Percentiles rank a stretch among this genome's conserved stretches.
These are phyloP conservation scores for Atkinsonella texensis DNA, from an alignment of 2,329 filamentous ascomycete genomes.

Conservation along the genomic window DNA sequence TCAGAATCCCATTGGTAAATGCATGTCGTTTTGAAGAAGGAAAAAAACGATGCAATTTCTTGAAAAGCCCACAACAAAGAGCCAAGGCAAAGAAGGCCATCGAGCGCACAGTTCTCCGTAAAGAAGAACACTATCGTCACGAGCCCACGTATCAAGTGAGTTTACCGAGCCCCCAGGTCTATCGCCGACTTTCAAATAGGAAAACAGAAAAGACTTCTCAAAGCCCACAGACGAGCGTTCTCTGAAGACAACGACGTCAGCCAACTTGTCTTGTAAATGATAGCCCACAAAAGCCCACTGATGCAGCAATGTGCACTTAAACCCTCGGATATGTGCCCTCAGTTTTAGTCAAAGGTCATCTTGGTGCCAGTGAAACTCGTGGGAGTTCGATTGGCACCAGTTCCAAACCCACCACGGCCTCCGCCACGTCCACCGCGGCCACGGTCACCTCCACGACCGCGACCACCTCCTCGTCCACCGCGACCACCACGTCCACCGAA, in stretches of 20 bases:
- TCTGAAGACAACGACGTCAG: slow-evolving; percentile 14
- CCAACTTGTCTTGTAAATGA: slow-evolving; percentile 36
- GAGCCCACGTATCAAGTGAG: slow-evolving; percentile 25
- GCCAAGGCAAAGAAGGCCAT: slow-evolving; percentile 18
- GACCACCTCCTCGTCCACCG: slow-evolving; percentile 33
- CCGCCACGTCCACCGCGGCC: slow-evolving; percentile 32
- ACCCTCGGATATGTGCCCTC: slow-evolving; percentile 26
- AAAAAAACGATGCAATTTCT: slow-evolving; percentile 13
- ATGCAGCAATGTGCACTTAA: slow-evolving; percentile 29
- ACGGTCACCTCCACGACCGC: slow-evolving; percentile 33
- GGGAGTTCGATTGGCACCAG: slow-evolving; percentile 32
- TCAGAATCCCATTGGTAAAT: slow-evolving; percentile 25
- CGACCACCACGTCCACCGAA: slow-evolving; percentile 39
- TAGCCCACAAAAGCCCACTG: slow-evolving; percentile 39
- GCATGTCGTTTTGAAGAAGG: slow-evolving; percentile 9
- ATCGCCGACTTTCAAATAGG: slow-evolving; percentile 28
- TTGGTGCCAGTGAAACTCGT: slow-evolving; percentile 56
- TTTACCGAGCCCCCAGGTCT: slow-evolving; percentile 41
- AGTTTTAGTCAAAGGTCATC: slow-evolving; percentile 51
- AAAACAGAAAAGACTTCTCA: slow-evolving; percentile 35
- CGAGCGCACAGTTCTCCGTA: slow-evolving; percentile 9
- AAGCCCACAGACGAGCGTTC: slow-evolving; percentile 32
- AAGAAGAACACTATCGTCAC: slow-evolving; percentile 15
- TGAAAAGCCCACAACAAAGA: slow-evolving; percentile 22
- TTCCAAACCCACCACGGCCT: slow-evolving; percentile 37